Evolutionary conservation across 208 protist species (phyloP), one percentile per base, ranked within the genome.

Genomic region (Trypanosoma mega): DNA sequence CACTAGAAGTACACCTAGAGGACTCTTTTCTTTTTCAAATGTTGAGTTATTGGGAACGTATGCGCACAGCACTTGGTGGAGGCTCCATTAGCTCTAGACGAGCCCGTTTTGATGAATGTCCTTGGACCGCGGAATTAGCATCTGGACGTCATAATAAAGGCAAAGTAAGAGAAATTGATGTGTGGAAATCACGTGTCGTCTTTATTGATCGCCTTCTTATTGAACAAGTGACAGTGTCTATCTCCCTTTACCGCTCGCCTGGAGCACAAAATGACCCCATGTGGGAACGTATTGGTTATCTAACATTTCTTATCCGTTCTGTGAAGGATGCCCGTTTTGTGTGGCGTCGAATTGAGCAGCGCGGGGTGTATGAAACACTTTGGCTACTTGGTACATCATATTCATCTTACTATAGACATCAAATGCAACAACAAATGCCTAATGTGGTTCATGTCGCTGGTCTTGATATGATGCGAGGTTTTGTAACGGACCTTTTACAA

Each of bases 211-310:
- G 71, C 37, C 64, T 92, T 36, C 63, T 74, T 24, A 51, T 92
- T 18, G 77, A 89, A 33, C 59, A 82, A 45, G 31, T 89, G n/a
- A 65, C 78, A 23, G 59, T 92, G 6, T 87, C 85, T 27, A 72
- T 87, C 33, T 90, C 85, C 1, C 76, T 92, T 31, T 90, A 92
- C 64, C 85, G 85, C 14, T 80, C 79, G 11, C 85, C 77, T 14
- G 81, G 80, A 3, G 76, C 77, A 47, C 56, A 71, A 27, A 77
- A 84, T 45, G 85, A 92, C 70, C 85, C 85, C 14, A 78, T 92
- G 58, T 83, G 82, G 70, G 69, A 86, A 58, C 57, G 70, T 18
- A 47, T 85, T 5, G 82, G 80, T 37, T 72, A 80, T 9, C 57
- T 80, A 31, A 90, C 80, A 63, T 63, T 89, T 9, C 67, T 92